phyloP scores from a whole-genome alignment of 2,329 filamentous ascomycete species.

The Aspergillus sp. region DNA sequence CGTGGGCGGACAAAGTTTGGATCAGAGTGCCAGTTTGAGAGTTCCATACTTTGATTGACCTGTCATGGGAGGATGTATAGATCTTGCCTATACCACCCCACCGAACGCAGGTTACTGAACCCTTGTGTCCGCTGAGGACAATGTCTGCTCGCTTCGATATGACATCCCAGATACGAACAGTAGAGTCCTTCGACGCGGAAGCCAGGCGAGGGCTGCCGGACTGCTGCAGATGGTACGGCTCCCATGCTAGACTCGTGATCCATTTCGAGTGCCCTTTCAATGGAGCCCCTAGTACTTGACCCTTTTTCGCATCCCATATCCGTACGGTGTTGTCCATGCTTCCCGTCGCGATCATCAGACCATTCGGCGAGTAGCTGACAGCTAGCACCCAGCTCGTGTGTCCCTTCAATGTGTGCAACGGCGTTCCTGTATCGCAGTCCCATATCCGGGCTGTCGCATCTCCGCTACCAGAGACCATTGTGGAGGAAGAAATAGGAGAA shows the following conservation, averaged over 20 bases:
- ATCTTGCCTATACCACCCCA: constrained; percentile 90
- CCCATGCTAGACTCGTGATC: constrained; percentile 86
- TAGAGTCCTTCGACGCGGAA: constrained; percentile 85
- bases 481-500: constrained; percentile 72
- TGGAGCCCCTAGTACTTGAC: constrained; percentile 67
- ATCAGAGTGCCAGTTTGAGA: constrained; percentile 73
- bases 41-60: constrained; percentile 90
- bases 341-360: constrained; percentile 76
- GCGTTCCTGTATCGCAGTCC: constrained; percentile 93
- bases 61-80: constrained; percentile 86
- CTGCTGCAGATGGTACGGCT: constrained; percentile 83
- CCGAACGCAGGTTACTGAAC: constrained; percentile 82
- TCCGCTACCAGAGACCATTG: constrained; percentile 83
- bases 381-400: constrained; percentile 89
- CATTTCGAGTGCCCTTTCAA: constrained; percentile 87
- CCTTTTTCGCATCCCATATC: constrained; percentile 82
- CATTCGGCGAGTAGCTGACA: constrained; percentile 84
- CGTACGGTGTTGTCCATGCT: constrained; percentile 92
- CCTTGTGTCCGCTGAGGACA: constrained; percentile 84
- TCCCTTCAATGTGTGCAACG: constrained; percentile 78
- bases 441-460: constrained; percentile 90
- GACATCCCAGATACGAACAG: constrained; percentile 82
- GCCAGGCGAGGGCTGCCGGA: constrained; percentile 75
- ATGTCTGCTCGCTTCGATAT: constrained; percentile 76
- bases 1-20: constrained; percentile 77